Conservation (phyloP, 345 rosid species). For the Gossypium stocksii region DNA sequence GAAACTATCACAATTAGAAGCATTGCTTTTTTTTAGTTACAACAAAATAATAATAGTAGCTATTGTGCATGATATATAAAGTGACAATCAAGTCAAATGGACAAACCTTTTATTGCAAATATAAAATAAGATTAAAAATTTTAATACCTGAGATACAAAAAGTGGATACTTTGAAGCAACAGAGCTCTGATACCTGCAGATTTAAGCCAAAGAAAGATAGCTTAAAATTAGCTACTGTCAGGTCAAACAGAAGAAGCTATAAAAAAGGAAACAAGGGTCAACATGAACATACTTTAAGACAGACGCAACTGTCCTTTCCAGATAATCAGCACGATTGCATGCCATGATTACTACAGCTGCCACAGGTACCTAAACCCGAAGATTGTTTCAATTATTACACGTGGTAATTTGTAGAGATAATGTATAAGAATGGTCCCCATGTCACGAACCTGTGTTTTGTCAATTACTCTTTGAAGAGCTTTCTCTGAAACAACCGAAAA, state of each 20-base stretch:
- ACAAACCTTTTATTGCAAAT: slow-evolving; percentile 15
- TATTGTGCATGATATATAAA: not conserved
- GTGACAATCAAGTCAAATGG: not conserved
- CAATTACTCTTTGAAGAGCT: slow-evolving; percentile 51
- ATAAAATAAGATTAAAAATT: slow-evolving; percentile 5
- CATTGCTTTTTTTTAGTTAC: not conserved
- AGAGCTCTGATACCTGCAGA: slow-evolving; percentile 63
- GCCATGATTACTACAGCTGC: slow-evolving; percentile 99
- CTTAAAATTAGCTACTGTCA: not conserved
- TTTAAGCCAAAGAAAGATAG: slow-evolving; percentile 17
- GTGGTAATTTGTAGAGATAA: not conserved
- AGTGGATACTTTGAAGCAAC: slow-evolving; percentile 82
- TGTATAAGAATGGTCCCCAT: slow-evolving; percentile 4
- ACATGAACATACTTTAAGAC: slow-evolving; percentile 52
- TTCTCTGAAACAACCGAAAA: slow-evolving; percentile 53
- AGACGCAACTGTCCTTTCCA: slow-evolving; percentile 77
- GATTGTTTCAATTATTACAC: slow-evolving; percentile 16
- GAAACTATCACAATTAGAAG: slow-evolving; percentile 16
- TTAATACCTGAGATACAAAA: slow-evolving; percentile 82
- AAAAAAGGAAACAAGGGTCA: not conserved
- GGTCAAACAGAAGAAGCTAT: slow-evolving; percentile 9
- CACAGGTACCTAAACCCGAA: slow-evolving; percentile 52
- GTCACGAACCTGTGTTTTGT: slow-evolving; percentile 48
- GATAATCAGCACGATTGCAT: slow-evolving; percentile 96
- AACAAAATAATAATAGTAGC: not conserved